Evolutionary conservation across 2,329 filamentous ascomycete genomes (phyloP).

Genomic region (Orbilia quercus): DNA sequence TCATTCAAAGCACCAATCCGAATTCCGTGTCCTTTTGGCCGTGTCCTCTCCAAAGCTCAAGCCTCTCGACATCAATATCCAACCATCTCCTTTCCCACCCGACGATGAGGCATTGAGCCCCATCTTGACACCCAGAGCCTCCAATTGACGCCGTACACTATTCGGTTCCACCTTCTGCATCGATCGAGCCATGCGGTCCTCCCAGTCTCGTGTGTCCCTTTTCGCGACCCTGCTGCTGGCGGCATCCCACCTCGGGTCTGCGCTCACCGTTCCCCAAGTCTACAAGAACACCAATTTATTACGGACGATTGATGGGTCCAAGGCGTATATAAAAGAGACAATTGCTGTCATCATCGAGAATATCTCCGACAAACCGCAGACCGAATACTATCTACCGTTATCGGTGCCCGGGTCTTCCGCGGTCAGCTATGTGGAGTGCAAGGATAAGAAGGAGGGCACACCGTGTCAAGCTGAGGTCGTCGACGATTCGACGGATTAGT

Average conservation of each 20-base stretch:
- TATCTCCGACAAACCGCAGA: conserved; percentile 78
- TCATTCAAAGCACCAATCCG: conserved; percentile 26
- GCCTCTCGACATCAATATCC: conserved; percentile 30
- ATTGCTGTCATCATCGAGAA: conserved; percentile 97
- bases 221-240: conserved; percentile 54
- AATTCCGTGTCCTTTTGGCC: conserved; percentile 55
- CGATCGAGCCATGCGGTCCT: conserved; percentile 45
- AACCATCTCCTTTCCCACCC: conserved; percentile 17
- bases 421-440: conserved; percentile 88
- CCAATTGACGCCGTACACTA: conserved; percentile 2
- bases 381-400: conserved; percentile 92
- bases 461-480: conserved; percentile 63
- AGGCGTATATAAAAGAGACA: conserved; percentile 87
- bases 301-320: conserved; percentile 89
- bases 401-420: conserved; percentile 78
- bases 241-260: conserved; percentile 56
- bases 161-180: conserved; percentile 10
- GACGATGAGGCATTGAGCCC: conserved; percentile 53
- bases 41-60: not conserved
- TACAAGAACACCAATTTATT: conserved; percentile 95
- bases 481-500: conserved; percentile 48
- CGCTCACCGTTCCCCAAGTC: conserved; percentile 85
- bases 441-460: conserved; percentile 81
- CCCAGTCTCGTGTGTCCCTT: conserved; percentile 51
- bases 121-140: conserved; percentile 32